Percentiles rank a stretch among this genome's conserved stretches.
Evolutionary conservation across 352 stramenopile genomes (phyloP).

Genomic region (Peronosclerospora sorghi): DNA sequence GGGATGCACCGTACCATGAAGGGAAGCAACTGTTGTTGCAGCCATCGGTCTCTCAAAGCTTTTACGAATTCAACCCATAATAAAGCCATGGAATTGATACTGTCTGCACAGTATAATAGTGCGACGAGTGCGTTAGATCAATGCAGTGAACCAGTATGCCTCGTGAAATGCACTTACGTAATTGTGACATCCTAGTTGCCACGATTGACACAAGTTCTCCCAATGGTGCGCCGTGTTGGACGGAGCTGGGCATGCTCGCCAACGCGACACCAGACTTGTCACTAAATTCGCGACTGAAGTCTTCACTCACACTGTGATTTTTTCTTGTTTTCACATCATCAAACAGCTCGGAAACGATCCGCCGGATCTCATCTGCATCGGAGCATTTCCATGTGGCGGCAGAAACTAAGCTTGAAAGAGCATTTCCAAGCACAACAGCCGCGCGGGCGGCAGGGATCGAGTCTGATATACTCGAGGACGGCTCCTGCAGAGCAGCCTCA

Average conservation of each 20-base stretch:
- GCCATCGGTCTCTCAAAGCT: constrained; percentile 54
- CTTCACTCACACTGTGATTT: constrained; percentile 4
- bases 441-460: constrained; percentile 65
- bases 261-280: background rate
- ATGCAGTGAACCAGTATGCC: too few relatives aligned
- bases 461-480: constrained; percentile 18
- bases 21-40: constrained; percentile 49
- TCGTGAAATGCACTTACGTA: constrained; percentile 37
- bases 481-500: background rate
- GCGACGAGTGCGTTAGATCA: constrained; percentile 4
- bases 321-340: constrained; percentile 29
- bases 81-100: constrained; percentile 61
- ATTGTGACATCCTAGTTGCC: constrained; percentile 49
- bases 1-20: constrained; percentile 39
- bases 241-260: constrained; percentile 10
- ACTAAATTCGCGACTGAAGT: constrained; percentile 1
- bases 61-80: constrained; percentile 83
- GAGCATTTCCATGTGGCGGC: constrained; percentile 65
- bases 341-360: constrained; percentile 44
- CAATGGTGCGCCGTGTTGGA: constrained; percentile 42
- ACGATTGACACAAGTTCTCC: constrained; percentile 62
- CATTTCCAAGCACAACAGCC: constrained; percentile 54
- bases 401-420: constrained; percentile 59
- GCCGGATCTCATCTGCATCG: constrained; percentile 53
- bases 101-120: constrained; percentile 25